These are phyloP conservation scores for Hygrophoropsis aurantiaca DNA, from an alignment of 768 basidiomycete genomes.

Conservation along the genomic window DNA sequence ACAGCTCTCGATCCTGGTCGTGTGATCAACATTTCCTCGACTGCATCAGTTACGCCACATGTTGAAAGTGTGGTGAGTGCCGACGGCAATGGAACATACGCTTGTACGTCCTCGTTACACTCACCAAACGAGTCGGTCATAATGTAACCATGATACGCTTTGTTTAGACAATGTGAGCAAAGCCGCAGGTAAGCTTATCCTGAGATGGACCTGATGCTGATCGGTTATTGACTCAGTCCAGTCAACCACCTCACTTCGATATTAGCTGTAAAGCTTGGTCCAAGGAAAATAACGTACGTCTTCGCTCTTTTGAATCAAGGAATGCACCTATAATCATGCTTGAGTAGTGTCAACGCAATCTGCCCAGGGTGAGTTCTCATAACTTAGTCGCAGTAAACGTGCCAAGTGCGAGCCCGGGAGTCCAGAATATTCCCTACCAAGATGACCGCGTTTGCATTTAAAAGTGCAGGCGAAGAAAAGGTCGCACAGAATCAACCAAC, in stretches of 20 bases:
- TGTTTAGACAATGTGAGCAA: slow-evolving; percentile 74
- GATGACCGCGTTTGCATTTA: slow-evolving; percentile 78
- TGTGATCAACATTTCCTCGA: slow-evolving; percentile 83
- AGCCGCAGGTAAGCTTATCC: slow-evolving; percentile 55
- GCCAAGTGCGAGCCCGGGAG: background rate
- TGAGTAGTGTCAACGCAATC: slow-evolving; percentile 77
- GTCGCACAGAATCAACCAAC: slow-evolving; percentile 61
- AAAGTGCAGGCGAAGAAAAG: slow-evolving; percentile 49
- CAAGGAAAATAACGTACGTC: slow-evolving; percentile 63
- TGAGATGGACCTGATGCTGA: background rate
- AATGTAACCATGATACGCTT: background rate
- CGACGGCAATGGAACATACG: slow-evolving; percentile 69
- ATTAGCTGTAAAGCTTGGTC: slow-evolving; percentile 65
- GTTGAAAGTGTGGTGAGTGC: slow-evolving; percentile 50
- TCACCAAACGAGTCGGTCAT: background rate
- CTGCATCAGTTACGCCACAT: slow-evolving; percentile 52
- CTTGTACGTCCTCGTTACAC: slow-evolving; percentile 55
- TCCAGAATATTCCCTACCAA: slow-evolving; percentile 74
- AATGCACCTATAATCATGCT: background rate
- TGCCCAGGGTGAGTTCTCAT: slow-evolving; percentile 61
- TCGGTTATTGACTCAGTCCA: slow-evolving; percentile 13
- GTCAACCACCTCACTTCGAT: slow-evolving; percentile 79
- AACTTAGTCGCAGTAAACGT: background rate
- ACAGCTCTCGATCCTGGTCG: slow-evolving; percentile 64
- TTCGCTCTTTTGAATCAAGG: background rate